Base-by-base conservation (phyloP, 129 eudicot genomes). In the Flaveria linearis region DNA sequence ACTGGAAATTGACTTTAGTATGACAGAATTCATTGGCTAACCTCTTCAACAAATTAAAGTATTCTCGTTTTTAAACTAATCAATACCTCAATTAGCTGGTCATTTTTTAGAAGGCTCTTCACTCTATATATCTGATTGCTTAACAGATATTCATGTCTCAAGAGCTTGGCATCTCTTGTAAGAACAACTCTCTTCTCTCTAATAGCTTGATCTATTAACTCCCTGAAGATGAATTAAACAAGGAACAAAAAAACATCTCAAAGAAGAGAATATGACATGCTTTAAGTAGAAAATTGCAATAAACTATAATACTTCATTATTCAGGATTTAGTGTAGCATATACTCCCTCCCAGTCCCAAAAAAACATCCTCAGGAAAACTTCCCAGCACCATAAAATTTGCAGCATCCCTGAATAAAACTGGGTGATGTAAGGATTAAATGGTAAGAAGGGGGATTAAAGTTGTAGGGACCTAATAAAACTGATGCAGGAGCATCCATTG, bases 101-200 rank as follows among this genome's bases (percentile, higher is more conserved):
- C 92, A 77, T 94, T 91, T 81, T 94, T 94, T 5, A 87, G 82
- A 66, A 91, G 93, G 68, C 84, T 86, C 83, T 84, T 94, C 81
- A 94, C 89, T 83, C 87, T 79, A 80, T 94, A 94, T 82, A 91
- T 91, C 87, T 94, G 98, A 78, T 89, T 94, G 74, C 75, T 78
- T 61, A 94, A 78, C 84, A 91, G 77, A 82, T 94, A 91, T 50
- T 83, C 96, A 83, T 91, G 89, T 74, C 92, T 86, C 88, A 91
- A 67, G 55, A 94, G 89, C 89, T 94, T 94, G 78, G 93, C 93
- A 84, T 94, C 98, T 47, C 98, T 89, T 26, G 97, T 94, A 76
- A 94, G 67, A 28, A 94, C 84, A 76, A 94, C 98, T 42, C 97
- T 86, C 80, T 87, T 91, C 88, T 93, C 97, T 79, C 75, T 90